Conservation (phyloP, 345 rosid genomes). For the Mallotus nudiflorus region DNA sequence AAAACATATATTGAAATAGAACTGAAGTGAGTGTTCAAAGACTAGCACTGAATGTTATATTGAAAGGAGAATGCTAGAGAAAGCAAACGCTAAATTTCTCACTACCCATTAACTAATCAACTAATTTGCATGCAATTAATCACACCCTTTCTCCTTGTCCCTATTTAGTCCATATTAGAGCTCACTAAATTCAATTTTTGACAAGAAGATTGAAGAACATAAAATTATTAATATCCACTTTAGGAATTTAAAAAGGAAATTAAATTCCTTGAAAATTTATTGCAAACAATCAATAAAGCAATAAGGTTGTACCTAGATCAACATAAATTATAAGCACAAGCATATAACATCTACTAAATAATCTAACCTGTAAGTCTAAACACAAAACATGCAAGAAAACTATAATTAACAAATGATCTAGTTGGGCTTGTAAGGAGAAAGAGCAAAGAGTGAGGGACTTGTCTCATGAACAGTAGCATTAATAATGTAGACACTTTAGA, state of each 20-base stretch:
- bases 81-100: too few relatives aligned
- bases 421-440: neutral
- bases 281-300: too few relatives aligned
- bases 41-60: too few relatives aligned
- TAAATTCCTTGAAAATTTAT: neutral
- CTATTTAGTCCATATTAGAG: too few relatives aligned
- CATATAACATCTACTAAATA: neutral
- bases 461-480: conserved; percentile 22
- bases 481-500: conserved; percentile 2
- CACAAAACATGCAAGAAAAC: neutral
- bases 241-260: too few relatives aligned
- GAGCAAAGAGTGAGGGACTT: neutral
- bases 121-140: too few relatives aligned
- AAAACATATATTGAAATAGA: too few relatives aligned
- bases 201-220: neutral
- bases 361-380: neutral
- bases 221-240: neutral
- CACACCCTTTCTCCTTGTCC: too few relatives aligned
- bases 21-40: neutral
- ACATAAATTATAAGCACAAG: neutral
- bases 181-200: too few relatives aligned
- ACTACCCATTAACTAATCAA: too few relatives aligned
- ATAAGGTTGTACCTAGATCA: neutral
- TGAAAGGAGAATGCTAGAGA: too few relatives aligned
- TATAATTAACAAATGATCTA: neutral